Conservation (phyloP, 805 yeast species). For the Torulaspora delbrueckii region DNA sequence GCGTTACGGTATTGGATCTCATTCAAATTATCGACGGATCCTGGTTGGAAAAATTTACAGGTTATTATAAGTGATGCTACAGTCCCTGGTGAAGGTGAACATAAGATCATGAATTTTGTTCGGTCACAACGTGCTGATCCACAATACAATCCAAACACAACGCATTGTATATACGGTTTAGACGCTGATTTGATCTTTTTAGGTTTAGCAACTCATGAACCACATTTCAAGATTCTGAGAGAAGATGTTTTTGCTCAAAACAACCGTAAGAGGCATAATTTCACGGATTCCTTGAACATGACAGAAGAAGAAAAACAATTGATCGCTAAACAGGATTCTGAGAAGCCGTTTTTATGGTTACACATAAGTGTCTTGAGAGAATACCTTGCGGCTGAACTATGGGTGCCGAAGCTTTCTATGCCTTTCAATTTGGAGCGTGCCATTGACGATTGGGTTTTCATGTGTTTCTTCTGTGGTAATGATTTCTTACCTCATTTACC, state of each 20-base stretch:
- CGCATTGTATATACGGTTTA: constrained; percentile 94
- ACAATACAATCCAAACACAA: constrained; percentile 83
- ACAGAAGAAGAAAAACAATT: constrained; percentile 51
- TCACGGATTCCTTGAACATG: constrained; percentile 41
- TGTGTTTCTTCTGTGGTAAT: constrained; percentile 98
- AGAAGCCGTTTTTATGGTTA: constrained; percentile 90
- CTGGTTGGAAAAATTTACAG: constrained; percentile 88
- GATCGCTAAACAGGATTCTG: constrained; percentile 35
- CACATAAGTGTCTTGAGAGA: constrained; percentile 85
- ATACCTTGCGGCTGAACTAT: constrained; percentile 77
- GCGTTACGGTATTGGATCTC: constrained; percentile 90
- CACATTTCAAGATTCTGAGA: constrained; percentile 87
- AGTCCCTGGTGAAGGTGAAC: constrained; percentile 99
- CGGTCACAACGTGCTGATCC: constrained; percentile 86
- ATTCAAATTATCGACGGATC: constrained; percentile 79
- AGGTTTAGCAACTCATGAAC: constrained; percentile 96
- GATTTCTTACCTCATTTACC: constrained; percentile 98
- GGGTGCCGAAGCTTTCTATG: constrained; percentile 62
- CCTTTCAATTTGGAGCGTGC: constrained; percentile 90
- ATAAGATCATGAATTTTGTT: constrained; percentile 93
- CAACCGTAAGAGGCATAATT: constrained; percentile 34
- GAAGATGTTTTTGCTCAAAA: constrained; percentile 94
- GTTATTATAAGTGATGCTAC: constrained; percentile 92
- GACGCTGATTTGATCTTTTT: constrained; percentile 97
- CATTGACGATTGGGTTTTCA: constrained; percentile 96